Evolutionary conservation across 2,329 filamentous ascomycete species (phyloP), one percentile per base, ranked within the genome.

Genomic region (Fusarium beomiforme): DNA sequence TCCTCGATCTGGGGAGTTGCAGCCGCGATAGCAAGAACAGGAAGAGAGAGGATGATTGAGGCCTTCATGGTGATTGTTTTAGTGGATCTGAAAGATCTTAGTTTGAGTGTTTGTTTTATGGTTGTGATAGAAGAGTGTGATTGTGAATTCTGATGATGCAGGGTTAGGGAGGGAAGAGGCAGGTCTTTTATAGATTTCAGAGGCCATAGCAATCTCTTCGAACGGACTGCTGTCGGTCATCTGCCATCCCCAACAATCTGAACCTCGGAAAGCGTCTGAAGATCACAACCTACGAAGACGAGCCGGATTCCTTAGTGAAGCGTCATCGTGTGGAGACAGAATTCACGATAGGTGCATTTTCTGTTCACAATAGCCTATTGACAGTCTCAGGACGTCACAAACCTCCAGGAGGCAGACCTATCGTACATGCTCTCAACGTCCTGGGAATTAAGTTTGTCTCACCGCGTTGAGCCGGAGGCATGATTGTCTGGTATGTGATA

Each of bases 401-500:
- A 3, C n/a, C 8, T n/a, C 39, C 23, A 21, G 14, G 4, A n/a
- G 13, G 17, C 11, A 12, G 29, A 10, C 29, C 29, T 29, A 29
- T 29, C 29, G 11, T 26, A 9, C 9, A 37, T 17, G 2, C 9
- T 31, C 13, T 51, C 17, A 51, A 37, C 46, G 39, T 31, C 54
- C 12, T 19, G 12, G 5, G 4, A 37, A 42, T 41, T 54, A 43
- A 49, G 19, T 6, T 31, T 50, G 14, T 31, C 16, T 54, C 16
- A 31, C 36, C 29, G 3, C 8, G 17, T 44, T 13, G 6, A 16
- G 16, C 7, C 29, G 17, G 16, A 37, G 34, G 43, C 29, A 55
- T 51, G 19, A 49, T 11, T 16, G 26, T 58, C 55, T 56, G 69
- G 64, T 61, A 71, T 72, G 64, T 66, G 69, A 72, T 26, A 37